Evolutionary conservation across 2,329 filamentous ascomycete species (phyloP).

Genomic region (Simplicillium aogashimaense): DNA sequence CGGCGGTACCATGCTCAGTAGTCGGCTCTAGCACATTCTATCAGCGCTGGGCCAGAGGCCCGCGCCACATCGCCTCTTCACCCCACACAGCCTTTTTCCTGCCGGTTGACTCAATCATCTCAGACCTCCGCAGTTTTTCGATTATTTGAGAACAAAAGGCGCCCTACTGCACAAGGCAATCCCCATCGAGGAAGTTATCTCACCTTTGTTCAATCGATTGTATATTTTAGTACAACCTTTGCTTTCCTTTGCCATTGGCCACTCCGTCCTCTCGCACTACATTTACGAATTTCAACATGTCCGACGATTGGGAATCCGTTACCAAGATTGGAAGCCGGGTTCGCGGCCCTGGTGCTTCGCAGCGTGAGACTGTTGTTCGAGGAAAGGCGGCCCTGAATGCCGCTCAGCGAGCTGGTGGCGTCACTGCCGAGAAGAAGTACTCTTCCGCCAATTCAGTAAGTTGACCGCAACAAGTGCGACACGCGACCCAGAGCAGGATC

Average conservation of each 20-base stretch:
- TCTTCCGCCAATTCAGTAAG: slow-evolving; percentile 69
- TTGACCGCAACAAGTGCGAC: slow-evolving; percentile 14
- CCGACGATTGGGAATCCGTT: slow-evolving; percentile 69
- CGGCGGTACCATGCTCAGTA: too few species aligned
- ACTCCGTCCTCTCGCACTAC: slow-evolving; percentile 14
- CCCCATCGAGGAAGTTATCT: neutral
- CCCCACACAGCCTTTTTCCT: slow-evolving; percentile 11
- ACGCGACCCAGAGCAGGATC: neutral
- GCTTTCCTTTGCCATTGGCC: too few species aligned
- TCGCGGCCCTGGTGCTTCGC: slow-evolving; percentile 52
- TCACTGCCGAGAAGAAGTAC: slow-evolving; percentile 91
- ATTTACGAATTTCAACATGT: slow-evolving; percentile 42
- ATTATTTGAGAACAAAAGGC: neutral
- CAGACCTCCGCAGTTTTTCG: neutral
- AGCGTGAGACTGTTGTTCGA: slow-evolving; percentile 81
- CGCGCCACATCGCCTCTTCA: neutral
- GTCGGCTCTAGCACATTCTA: slow-evolving; percentile 2
- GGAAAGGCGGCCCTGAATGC: slow-evolving; percentile 80
- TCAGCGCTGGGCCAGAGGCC: neutral
- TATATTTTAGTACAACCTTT: too few species aligned
- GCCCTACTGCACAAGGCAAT: neutral
- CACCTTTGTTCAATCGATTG: slow-evolving; percentile 1
- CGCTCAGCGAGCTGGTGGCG: slow-evolving; percentile 67
- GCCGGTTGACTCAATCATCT: slow-evolving; percentile 25
- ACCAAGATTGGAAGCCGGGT: slow-evolving; percentile 92